A percentile compares a stretch with the other conserved stretches of the same genome.
phyloP scores from a whole-genome alignment of 495 filamentous ascomycete species.

The Talaromyces trachyspermus region DNA sequence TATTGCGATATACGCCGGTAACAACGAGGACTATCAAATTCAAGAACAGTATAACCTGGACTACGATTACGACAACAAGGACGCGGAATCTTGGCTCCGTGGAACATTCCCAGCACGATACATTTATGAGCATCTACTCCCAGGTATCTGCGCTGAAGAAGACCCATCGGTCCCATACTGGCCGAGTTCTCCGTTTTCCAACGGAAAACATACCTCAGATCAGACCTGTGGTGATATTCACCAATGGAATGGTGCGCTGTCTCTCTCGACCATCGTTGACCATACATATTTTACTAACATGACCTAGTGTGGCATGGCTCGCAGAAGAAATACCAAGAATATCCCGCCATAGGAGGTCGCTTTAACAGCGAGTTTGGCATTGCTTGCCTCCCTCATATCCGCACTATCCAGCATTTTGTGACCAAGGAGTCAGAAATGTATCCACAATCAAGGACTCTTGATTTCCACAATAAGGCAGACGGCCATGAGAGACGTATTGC shows the following conservation, averaged over 20 bases:
- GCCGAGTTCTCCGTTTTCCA: conserved; percentile 77
- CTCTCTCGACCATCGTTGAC: neutral
- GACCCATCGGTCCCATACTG: conserved; percentile 68
- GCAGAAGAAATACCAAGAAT: conserved; percentile 88
- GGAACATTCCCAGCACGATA: conserved; percentile 85
- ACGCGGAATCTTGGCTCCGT: conserved; percentile 77
- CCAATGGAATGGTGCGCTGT: conserved; percentile 70
- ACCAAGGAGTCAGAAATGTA: conserved; percentile 65
- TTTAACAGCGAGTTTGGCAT: conserved; percentile 96
- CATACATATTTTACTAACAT: conserved; percentile 38
- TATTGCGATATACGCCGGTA: conserved; percentile 81
- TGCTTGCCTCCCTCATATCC: conserved; percentile 77
- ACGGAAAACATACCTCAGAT: conserved; percentile 66
- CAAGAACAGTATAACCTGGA: conserved; percentile 57
- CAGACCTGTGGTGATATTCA: conserved; percentile 86
- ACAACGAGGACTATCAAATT: conserved; percentile 93
- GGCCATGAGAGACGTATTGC: conserved; percentile 85
- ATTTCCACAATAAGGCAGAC: conserved; percentile 94
- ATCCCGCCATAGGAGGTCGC: conserved; percentile 76
- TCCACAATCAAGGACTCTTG: conserved; percentile 79
- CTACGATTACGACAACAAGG: conserved; percentile 60
- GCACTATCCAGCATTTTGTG: conserved; percentile 76
- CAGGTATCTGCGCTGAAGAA: conserved; percentile 54
- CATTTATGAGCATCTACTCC: conserved; percentile 87
- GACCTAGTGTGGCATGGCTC: conserved; percentile 85